Conservation (phyloP, 2,329 filamentous ascomycete species). For the Curvularia spicifera region DNA sequence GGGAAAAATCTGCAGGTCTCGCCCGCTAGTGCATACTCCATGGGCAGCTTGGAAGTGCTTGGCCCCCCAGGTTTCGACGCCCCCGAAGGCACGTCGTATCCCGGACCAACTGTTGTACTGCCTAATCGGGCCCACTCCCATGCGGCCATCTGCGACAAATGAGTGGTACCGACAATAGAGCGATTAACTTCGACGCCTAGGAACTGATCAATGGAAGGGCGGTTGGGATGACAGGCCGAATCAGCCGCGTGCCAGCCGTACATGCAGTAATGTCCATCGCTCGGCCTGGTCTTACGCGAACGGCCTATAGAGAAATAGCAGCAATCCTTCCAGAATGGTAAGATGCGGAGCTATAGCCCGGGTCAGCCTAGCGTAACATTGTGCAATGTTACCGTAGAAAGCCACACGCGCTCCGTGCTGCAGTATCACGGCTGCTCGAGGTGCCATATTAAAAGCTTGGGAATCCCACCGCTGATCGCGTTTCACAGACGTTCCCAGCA, state of each 20-base stretch:
- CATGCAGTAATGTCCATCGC: slow-evolving; percentile 15
- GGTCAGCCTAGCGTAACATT: slow-evolving; percentile 32
- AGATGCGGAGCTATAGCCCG: slow-evolving; percentile 39
- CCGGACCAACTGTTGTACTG: slow-evolving; percentile 41
- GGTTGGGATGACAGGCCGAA: slow-evolving; percentile 14
- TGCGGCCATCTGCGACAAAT: slow-evolving; percentile 19
- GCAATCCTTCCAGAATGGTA: slow-evolving; percentile 44
- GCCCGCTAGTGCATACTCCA: slow-evolving; percentile 23
- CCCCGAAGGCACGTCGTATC: slow-evolving; percentile 34
- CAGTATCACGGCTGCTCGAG: slow-evolving; percentile 39
- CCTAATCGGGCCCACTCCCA: slow-evolving; percentile 26
- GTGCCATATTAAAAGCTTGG: slow-evolving; percentile 42
- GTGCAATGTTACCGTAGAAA: slow-evolving; percentile 47
- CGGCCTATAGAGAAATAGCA: slow-evolving; percentile 23
- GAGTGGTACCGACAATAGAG: slow-evolving; percentile 12
- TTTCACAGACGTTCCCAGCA: slow-evolving; percentile 35
- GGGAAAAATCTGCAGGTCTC: slow-evolving; percentile 34
- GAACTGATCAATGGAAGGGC: slow-evolving; percentile 2
- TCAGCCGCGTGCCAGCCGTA: slow-evolving; percentile 23
- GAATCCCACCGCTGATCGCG: slow-evolving; percentile 22
- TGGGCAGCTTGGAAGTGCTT: slow-evolving; percentile 39
- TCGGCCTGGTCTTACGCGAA: slow-evolving; percentile 15
- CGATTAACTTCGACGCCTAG: slow-evolving; percentile 7
- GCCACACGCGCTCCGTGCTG: slow-evolving; percentile 39
- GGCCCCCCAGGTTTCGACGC: slow-evolving; percentile 39